phyloP scores from a whole-genome alignment of 805 yeast species.

The Saccharomyces mikatae region DNA sequence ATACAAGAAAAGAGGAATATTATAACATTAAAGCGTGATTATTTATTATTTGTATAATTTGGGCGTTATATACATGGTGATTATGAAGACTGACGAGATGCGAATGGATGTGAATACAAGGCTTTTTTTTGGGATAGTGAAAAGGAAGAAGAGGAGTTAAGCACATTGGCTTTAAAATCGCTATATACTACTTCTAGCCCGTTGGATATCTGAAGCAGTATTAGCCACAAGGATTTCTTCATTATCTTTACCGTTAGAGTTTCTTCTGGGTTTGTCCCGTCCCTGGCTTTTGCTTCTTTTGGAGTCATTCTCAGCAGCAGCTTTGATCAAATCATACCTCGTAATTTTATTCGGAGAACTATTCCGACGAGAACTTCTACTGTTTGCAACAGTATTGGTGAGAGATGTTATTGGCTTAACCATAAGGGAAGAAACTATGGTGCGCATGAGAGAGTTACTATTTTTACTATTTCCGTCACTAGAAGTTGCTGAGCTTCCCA shows the following conservation, averaged over 20 bases:
- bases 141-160: not conserved
- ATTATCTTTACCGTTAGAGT: not conserved
- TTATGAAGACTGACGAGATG: not conserved
- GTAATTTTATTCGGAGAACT: constrained; percentile 8
- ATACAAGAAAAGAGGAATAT: not conserved
- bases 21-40: not conserved
- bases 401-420: constrained; percentile 1
- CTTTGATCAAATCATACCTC: constrained; percentile 16
- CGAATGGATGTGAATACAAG: not conserved
- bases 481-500: not conserved
- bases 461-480: not conserved
- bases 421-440: not conserved
- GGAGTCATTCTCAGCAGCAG: constrained; percentile 10
- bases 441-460: not conserved
- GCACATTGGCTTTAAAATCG: not conserved
- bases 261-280: not conserved
- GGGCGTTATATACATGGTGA: not conserved
- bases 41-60: not conserved
- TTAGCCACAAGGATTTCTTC: not conserved
- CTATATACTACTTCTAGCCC: not conserved
- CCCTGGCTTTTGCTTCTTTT: not conserved
- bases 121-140: not conserved
- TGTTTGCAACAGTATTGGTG: constrained; percentile 1
- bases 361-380: not conserved
- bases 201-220: not conserved